These are phyloP conservation scores for Talaromyces sp. DNA, from an alignment of 2,329 filamentous ascomycete genomes.

Conservation along the genomic window DNA sequence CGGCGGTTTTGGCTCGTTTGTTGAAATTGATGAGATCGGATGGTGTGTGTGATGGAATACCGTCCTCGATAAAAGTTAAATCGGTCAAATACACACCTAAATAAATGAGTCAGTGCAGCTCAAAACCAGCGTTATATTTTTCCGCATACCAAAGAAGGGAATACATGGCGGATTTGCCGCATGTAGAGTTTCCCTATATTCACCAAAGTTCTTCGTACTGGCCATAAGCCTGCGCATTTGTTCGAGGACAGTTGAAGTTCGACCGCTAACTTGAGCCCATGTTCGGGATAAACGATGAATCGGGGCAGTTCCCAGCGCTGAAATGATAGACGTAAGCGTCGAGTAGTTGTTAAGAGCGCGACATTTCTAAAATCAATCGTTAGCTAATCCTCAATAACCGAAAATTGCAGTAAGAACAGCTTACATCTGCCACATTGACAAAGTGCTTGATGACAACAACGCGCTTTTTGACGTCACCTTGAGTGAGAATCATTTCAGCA, in stretches of 20 bases:
- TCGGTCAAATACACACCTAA: conserved; percentile 93
- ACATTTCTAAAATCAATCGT: conserved; percentile 67
- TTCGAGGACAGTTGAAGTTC: conserved; percentile 76
- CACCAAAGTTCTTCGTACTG: conserved; percentile 96
- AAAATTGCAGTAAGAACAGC: conserved; percentile 13
- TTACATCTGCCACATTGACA: conserved; percentile 88
- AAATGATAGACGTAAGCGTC: conserved; percentile 95
- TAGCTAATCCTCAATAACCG: not conserved
- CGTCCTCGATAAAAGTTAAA: conserved; percentile 96
- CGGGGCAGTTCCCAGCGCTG: conserved; percentile 86
- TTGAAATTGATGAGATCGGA: conserved; percentile 97
- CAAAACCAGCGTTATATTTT: not conserved
- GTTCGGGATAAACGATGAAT: conserved; percentile 91
- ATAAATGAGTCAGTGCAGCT: not conserved
- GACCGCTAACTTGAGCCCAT: conserved; percentile 88
- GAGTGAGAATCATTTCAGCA: conserved; percentile 95
- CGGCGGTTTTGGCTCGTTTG: conserved; percentile 95
- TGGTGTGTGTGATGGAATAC: conserved; percentile 94
- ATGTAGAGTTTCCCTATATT: conserved; percentile 91
- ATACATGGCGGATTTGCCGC: conserved; percentile 94
- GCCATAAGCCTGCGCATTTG: conserved; percentile 93
- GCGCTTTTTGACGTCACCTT: conserved; percentile 90
- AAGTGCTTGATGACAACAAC: conserved; percentile 99
- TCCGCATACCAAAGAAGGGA: conserved; percentile 79
- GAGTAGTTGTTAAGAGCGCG: conserved; percentile 93